Evolutionary conservation across 768 basidiomycete species (phyloP), one percentile per base, ranked within the genome.

Genomic region (Leccinum uliginosum): DNA sequence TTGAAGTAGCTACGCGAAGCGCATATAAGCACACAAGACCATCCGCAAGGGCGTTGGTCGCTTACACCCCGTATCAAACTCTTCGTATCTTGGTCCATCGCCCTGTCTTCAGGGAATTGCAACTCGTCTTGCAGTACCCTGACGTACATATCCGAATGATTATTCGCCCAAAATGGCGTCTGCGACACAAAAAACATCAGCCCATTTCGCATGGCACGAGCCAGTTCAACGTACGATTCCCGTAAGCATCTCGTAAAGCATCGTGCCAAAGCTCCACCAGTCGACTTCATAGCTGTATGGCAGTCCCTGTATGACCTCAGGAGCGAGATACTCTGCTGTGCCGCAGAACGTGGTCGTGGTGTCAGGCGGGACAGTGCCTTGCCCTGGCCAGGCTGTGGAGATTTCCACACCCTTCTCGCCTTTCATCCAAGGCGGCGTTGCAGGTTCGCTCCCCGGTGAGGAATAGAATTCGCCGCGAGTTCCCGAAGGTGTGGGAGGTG

Each of bases 261-360:
- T 96, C 59, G 96, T 98, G 34, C 96, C 96, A 65, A 96, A 89
- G 62, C 89, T 91, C 95, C 94, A 99, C 91, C 93, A 96, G 70
- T 98, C 96, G 21, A 96, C 93, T 62, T 94, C 92, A 66, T 93
- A 98, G 61, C 87, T 87, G 68, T 98, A 96, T 19, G 86, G 82
- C 64, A 89, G 71, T 1, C 94, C 91, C 65, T 93, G 90, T 63
- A 98, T 93, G 46, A 98, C 94, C 74, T 99, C 96, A 0, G 97
- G 97, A 12, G 97, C 93, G 7, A 97, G 82, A 64, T 97, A 97
- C 73, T 96, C 93, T 3, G 93, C 93, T n/a, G 93, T 96, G 10
- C 93, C 93, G 72, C 91, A 96, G 68, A 97, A 96, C 8, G 94
- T 94, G 24, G 78, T 84, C 21, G 94, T 94, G 54, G 82, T 77